Base-by-base conservation (phyloP, 106 monocot species). In the Posidonia australis region DNA sequence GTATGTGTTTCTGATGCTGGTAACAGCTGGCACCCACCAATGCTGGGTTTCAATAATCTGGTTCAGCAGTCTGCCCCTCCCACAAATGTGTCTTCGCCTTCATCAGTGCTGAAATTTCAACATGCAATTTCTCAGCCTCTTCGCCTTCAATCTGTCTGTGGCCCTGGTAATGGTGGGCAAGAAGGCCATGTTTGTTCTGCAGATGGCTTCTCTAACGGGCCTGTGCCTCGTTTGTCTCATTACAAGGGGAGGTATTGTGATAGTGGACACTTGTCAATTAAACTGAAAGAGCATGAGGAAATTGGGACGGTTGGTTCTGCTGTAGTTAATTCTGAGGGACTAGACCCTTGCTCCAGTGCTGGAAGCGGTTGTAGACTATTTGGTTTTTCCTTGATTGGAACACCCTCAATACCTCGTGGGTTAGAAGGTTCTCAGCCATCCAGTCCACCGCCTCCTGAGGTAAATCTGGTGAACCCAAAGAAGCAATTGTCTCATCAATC, bases 311-410 rank as follows among this genome's bases (percentile, higher is more conserved):
- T 43, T 42, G 53, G 25, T 18, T 58, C 46, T 49, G 19, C 63
- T 28, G 46, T 12, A 22, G 9, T 13, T 31, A 68, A 1, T n/a
- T 31, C 13, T 30, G 63, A 18, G 23, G 25, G 1, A 5, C 13
- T 12, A 1, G 44, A 54, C 19, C 7, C 53, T 13, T 53, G 10
- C 19, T 55, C 55, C 42, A 36, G 16, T 27, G 54, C 17, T 23
- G 66, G 54, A 17, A 51, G 70, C 28, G 67, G 78, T 18, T 70
- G 36, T 57, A 45, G 61, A 16, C 51, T 70, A 6, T 70, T 70
- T 27, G 58, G 58, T 11, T 58, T 58, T 17, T 58, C 58, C 9
- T 58, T 58, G 27, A 58, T 58, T 25, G 7, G 58, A 13, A 58
- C 19, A 54, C n/a, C 53, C 23, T 24, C 2, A 10, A 3, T 22